These are phyloP conservation scores for Suhomyces taliae DNA, from an alignment of 1,139 yeast species.

Conservation along the genomic window DNA sequence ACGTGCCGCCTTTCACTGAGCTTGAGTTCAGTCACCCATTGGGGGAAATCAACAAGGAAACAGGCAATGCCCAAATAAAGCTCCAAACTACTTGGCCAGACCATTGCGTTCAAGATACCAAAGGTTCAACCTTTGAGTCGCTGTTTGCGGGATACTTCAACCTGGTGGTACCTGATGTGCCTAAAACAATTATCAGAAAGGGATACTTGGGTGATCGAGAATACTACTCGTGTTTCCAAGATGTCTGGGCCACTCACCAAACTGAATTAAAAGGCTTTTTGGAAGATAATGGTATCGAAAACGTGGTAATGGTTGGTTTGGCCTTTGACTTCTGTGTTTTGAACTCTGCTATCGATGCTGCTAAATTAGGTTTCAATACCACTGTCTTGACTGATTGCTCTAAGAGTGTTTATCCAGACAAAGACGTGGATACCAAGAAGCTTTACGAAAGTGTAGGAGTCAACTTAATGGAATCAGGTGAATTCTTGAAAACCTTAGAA, in stretches of 20 bases:
- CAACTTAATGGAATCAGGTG: slow-evolving; percentile 10
- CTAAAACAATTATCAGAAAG: slow-evolving; percentile 55
- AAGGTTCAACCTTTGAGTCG: slow-evolving; percentile 65
- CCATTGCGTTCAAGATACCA: slow-evolving; percentile 75
- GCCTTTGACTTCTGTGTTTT: slow-evolving; percentile 87
- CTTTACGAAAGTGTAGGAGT: slow-evolving; percentile 32
- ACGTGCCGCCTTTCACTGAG: slow-evolving; percentile 52
- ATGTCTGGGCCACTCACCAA: slow-evolving; percentile 69
- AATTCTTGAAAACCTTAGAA: not conserved
- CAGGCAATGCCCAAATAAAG: slow-evolving; percentile 23
- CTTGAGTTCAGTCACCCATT: slow-evolving; percentile 55
- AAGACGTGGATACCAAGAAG: slow-evolving; percentile 27
- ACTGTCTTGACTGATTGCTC: slow-evolving; percentile 56
- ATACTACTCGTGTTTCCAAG: slow-evolving; percentile 86
- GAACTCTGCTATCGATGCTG: slow-evolving; percentile 71
- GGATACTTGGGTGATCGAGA: slow-evolving; percentile 75
- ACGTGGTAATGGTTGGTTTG: slow-evolving; percentile 75
- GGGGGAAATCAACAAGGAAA: slow-evolving; percentile 26
- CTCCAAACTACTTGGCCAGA: slow-evolving; percentile 79
- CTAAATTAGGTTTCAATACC: slow-evolving; percentile 60
- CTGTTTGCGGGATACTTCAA: slow-evolving; percentile 33
- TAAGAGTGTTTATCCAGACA: slow-evolving; percentile 37
- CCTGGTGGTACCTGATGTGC: slow-evolving; percentile 20
- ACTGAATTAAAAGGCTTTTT: slow-evolving; percentile 64
- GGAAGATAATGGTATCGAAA: slow-evolving; percentile 44